Conservation (phyloP, 2,329 filamentous ascomycete species). For the Taxawa tesnikishii region DNA sequence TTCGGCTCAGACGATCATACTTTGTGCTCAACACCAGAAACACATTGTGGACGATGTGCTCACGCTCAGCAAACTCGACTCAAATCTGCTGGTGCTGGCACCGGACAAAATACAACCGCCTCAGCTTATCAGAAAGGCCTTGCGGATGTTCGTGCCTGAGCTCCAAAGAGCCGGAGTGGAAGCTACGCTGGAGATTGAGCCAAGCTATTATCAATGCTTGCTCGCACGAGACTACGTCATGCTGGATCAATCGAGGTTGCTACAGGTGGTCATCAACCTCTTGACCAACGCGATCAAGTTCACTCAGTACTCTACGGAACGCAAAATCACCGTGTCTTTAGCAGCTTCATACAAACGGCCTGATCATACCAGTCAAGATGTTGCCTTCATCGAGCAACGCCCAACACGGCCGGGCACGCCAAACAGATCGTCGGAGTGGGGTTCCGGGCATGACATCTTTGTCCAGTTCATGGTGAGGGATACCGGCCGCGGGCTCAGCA, state of each 20-base stretch:
- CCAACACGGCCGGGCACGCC: slow-evolving; percentile 11
- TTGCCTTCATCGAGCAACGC: slow-evolving; percentile 19
- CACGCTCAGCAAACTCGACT: slow-evolving; percentile 27
- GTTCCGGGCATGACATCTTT: slow-evolving; percentile 22
- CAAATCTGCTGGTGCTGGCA: slow-evolving; percentile 23
- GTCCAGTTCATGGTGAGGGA: slow-evolving; percentile 22
- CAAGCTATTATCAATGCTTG: slow-evolving; percentile 21
- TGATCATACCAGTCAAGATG: slow-evolving; percentile 17
- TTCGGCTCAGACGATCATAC: slow-evolving; percentile 17
- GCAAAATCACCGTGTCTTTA: slow-evolving; percentile 25
- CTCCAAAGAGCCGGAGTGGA: slow-evolving; percentile 21
- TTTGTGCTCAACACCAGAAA: slow-evolving; percentile 18
- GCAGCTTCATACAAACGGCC: slow-evolving; percentile 23
- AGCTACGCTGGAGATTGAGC: slow-evolving; percentile 20
- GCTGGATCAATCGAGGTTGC: slow-evolving; percentile 29
- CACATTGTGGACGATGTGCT: slow-evolving; percentile 36
- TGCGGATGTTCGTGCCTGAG: slow-evolving; percentile 26
- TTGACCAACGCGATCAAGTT: slow-evolving; percentile 38
- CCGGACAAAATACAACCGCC: slow-evolving; percentile 25
- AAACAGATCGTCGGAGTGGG: slow-evolving; percentile 8
- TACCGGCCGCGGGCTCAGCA: slow-evolving; percentile 22
- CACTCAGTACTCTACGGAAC: slow-evolving; percentile 22
- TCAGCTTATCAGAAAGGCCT: slow-evolving; percentile 21
- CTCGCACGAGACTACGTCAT: slow-evolving; percentile 23
- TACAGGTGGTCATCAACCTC: slow-evolving; percentile 30